Evolutionary conservation across 2,329 filamentous ascomycete species (phyloP).

Genomic region (Diaporthe ilicicola): DNA sequence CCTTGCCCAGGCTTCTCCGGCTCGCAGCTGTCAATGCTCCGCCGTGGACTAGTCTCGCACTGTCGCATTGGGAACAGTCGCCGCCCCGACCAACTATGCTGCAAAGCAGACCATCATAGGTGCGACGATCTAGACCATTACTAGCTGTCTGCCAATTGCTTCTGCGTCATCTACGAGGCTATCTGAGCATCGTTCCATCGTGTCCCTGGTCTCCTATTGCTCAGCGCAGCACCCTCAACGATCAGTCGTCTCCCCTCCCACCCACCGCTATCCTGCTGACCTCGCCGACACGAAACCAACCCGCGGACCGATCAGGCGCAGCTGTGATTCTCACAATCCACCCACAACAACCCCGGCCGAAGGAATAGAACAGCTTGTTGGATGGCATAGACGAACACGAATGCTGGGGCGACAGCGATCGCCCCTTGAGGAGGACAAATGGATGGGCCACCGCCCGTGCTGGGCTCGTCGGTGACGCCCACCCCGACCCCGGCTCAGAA

Average conservation of each 20-base stretch:
- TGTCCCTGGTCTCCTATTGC: neutral
- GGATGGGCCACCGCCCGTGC: conserved; percentile 53
- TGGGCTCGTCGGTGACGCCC: conserved; percentile 62
- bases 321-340: neutral
- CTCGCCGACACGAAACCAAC: neutral
- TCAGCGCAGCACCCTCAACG: neutral
- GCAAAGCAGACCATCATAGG: neutral
- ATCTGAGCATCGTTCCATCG: conserved; percentile 16
- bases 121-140: conserved; percentile 10
- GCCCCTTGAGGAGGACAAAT: conserved; percentile 45
- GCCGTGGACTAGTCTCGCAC: neutral
- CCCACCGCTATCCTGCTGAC: neutral
- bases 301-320: neutral
- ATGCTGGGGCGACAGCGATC: conserved; percentile 40
- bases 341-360: neutral
- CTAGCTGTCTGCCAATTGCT: conserved; percentile 3
- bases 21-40: conserved; percentile 17
- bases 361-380: neutral
- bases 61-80: conserved; percentile 15
- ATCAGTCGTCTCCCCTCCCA: neutral
- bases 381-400: conserved; percentile 36
- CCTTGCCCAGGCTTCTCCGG: neutral
- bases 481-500: conserved; percentile 43
- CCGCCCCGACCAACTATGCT: neutral
- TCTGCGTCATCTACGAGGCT: conserved; percentile 4